Base-by-base conservation (phyloP, 805 yeast species). In the Metschnikowia baotianmanensis region DNA sequence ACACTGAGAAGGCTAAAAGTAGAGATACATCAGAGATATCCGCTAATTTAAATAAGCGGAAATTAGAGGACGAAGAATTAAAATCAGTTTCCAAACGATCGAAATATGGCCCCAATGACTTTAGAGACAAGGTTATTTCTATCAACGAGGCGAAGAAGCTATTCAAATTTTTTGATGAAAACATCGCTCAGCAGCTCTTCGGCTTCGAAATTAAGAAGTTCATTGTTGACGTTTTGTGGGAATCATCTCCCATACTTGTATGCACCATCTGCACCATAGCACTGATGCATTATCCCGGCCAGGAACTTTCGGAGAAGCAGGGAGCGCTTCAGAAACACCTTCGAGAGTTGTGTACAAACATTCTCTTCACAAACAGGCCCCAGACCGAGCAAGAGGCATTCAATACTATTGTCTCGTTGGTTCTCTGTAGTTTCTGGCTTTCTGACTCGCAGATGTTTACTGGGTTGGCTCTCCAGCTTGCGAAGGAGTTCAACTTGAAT, bases 351-450 rank as follows among this genome's bases (percentile, higher is more conserved):
- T 67, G 74, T 47, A 57, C 66, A 26, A 46, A 55, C 37, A 47
- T 69, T n/a, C 40, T 65, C 18, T 60, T 58, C 49, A 51, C 58
- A 36, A 66, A 67, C 2, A 68, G 67, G 13, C 74, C 74, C 0
- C 56, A 57, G 4, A 65, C 61, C 22, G 80, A 74, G 45, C 45
- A 57, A 1, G 80, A 78, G 37, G 77, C 77, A 1, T 77, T 77
- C 55, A 74, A 80, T 53, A 76, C 81, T 0, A 76, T 81, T n/a
- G 63, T 81, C 16, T 85, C 83, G 0, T 63, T 82, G 27, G 73
- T 82, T 30, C 71, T 82, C 19, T 80, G 84, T 47, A 82, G 85
- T 34, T 78, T 82, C 52, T 82, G 87, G 87, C 69, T 82, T 34
- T 74, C 82, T 16, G 74, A 81, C 46, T 72, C 77, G 13, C 84